phyloP scores from a whole-genome alignment of 768 basidiomycete genomes.

The Plicaturopsis crispa region DNA sequence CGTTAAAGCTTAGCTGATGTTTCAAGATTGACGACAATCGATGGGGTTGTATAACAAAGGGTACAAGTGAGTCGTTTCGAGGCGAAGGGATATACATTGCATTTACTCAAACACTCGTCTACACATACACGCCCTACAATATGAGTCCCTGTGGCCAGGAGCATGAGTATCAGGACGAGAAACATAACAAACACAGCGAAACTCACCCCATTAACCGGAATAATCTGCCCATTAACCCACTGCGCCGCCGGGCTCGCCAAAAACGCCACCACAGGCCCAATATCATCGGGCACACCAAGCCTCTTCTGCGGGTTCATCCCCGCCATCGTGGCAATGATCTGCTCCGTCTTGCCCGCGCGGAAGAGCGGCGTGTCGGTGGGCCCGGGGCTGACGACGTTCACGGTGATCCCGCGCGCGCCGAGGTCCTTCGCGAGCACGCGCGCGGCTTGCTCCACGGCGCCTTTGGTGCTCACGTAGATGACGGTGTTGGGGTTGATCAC shows the following conservation, averaged over 20 bases:
- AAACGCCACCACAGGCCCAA: conserved; percentile 46
- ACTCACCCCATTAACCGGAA: conserved; percentile 52
- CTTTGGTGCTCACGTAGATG: conserved; percentile 48
- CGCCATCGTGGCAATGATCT: conserved; percentile 36
- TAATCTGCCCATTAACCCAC: conserved; percentile 53
- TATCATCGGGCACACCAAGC: conserved; percentile 42
- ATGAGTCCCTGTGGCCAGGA: too few species aligned
- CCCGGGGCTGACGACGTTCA: conserved; percentile 50
- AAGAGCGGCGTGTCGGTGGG: conserved; percentile 51
- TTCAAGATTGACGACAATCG: too few species aligned
- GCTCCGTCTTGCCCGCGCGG: conserved; percentile 43
- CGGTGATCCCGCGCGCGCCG: conserved; percentile 44
- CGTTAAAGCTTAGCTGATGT: conserved; percentile 29
- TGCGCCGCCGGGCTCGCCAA: conserved; percentile 42
- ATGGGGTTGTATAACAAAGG: too few species aligned
- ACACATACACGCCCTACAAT: too few species aligned
- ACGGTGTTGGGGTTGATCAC: conserved; percentile 38
- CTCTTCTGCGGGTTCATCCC: conserved; percentile 38
- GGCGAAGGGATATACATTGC: too few species aligned
- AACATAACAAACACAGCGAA: not conserved
- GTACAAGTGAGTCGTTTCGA: too few species aligned
- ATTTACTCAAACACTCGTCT: too few species aligned
- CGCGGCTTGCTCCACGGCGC: conserved; percentile 51
- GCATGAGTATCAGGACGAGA: too few species aligned
- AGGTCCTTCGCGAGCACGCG: conserved; percentile 54